Percentiles rank a stretch among this genome's conserved stretches.
Conservation (phyloP, 1,284 basidiomycete genomes). For the Irpex sp. region DNA sequence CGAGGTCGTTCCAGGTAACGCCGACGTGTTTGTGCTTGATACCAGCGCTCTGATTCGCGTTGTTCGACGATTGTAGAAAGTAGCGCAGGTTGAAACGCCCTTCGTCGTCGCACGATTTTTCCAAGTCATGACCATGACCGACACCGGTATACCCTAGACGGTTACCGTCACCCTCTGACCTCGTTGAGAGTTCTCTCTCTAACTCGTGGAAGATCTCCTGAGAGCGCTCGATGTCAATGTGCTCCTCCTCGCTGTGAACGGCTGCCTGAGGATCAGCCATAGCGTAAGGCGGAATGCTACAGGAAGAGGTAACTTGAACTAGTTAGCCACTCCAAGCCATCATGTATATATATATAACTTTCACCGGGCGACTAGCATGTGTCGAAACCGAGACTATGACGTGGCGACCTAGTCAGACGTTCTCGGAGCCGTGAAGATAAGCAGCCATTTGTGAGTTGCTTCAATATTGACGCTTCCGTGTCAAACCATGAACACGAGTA, state of each 20-base stretch:
- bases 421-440: too few relatives aligned
- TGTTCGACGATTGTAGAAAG: constrained; percentile 69
- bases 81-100: constrained; percentile 66
- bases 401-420: too few relatives aligned
- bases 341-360: too few relatives aligned
- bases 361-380: too few relatives aligned
- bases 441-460: too few relatives aligned
- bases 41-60: constrained; percentile 64
- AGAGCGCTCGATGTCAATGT: constrained; percentile 43
- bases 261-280: constrained; percentile 28
- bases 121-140: constrained; percentile 36
- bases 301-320: neutral
- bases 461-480: too few relatives aligned
- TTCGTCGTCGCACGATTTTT: constrained; percentile 36
- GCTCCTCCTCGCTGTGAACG: constrained; percentile 22
- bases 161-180: constrained; percentile 19
- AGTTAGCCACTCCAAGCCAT: too few relatives aligned
- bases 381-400: too few relatives aligned
- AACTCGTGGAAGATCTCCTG: constrained; percentile 54
- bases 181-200: constrained; percentile 32
- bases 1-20: constrained; percentile 73
- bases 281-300: neutral
- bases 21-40: constrained; percentile 84
- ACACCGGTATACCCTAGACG: constrained; percentile 16
- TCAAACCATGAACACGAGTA: too few relatives aligned